Base-by-base conservation (phyloP, 805 yeast genomes). In the Ogataea glucozyma region DNA sequence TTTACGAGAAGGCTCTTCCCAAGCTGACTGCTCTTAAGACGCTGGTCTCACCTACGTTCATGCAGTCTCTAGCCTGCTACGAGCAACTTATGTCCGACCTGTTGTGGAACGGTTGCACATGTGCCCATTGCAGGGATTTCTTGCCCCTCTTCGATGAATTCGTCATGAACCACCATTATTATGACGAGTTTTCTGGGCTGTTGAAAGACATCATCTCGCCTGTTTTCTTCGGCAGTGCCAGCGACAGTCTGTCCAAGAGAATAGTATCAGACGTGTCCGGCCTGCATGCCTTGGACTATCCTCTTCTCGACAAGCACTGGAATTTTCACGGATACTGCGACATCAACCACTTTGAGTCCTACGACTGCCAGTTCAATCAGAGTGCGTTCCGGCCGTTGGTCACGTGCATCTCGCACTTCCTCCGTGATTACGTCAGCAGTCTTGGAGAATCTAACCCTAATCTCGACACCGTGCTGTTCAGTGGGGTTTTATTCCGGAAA, bases 21-120 rank as follows among this genome's bases (percentile, higher is more conserved):
- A 54, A 67, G 12, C 49, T 78, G 21, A 52, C 53, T 11, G 54
- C 65, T 2, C 64, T 79, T 31, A 63, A 73, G 35, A 66, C 67
- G 1, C 56, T 85, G 11, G 63, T 76, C 4, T 70, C 81, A 0
- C 88, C 90, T 2, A 78, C 79, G 4, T 68, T 83, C 41, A 58
- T 85, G 48, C 78, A 80, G 43, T 65, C 81, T 0, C 64, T 82
- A 16, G 69, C 88, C 0, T 77, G 87, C 47, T 85, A 84, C 57
- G 95, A 85, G 50, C 82, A 81, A 43, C 58, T 82, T 6, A 79
- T 81, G 57, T 83, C 87, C 34, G 85, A 82, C 48, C 49, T 85
- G 38, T 60, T 85, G 18, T 85, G 91, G 90, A 85, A 84, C 56
- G 91, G 91, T 0, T 85, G 91, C 59, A 72, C 71, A 27, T 85